Conservation (phyloP, 495 filamentous ascomycete species). For the Daldinia concentrica region DNA sequence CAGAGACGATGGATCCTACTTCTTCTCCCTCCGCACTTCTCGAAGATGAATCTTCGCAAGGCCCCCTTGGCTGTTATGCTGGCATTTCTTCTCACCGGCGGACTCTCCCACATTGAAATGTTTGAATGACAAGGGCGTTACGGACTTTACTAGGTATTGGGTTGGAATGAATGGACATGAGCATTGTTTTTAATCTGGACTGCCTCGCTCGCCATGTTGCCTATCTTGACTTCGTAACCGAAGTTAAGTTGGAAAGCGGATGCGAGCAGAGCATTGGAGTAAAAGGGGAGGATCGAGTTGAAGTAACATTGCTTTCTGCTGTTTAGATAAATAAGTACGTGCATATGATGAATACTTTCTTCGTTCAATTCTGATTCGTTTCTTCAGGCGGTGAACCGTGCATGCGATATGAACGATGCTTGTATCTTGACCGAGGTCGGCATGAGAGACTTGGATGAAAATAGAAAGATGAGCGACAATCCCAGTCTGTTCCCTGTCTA, state of each 20-base stretch:
- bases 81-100: not conserved
- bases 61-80: conserved; percentile 7
- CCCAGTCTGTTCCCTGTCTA: not conserved
- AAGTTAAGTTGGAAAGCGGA: conserved; percentile 13
- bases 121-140: conserved; percentile 37
- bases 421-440: not conserved
- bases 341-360: conserved; percentile 48
- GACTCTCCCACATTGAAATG: conserved; percentile 8
- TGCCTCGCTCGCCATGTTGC: conserved; percentile 12
- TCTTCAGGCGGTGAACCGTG: not conserved
- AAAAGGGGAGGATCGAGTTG: conserved; percentile 19
- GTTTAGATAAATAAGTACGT: conserved; percentile 43
- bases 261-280: conserved; percentile 37
- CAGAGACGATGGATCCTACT: conserved; percentile 21
- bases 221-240: not conserved
- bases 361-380: not conserved
- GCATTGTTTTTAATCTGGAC: conserved; percentile 29
- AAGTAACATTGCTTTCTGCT: conserved; percentile 20
- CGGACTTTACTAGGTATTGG: conserved; percentile 17
- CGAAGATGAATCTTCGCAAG: conserved; percentile 1
- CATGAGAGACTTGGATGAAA: not conserved
- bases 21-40: conserved; percentile 5
- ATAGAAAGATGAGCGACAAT: not conserved
- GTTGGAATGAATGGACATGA: conserved; percentile 27
- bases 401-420: not conserved